Base-by-base conservation (phyloP, 768 basidiomycete species). In the Boletus barrowsii region DNA sequence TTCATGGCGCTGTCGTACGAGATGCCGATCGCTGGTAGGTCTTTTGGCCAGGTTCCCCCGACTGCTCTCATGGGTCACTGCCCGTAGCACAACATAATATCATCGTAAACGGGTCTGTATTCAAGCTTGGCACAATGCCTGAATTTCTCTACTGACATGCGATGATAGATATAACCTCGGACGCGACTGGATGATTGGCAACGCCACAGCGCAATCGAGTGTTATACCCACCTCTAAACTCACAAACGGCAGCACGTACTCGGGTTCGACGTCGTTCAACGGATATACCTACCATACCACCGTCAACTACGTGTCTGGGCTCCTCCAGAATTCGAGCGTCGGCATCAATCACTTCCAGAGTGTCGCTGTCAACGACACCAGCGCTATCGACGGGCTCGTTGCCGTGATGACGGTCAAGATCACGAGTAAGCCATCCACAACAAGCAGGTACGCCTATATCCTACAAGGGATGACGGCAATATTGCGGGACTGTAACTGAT, bases 181-280 rank as follows among this genome's bases (percentile, higher is more conserved):
- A 13, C 86, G 93, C 24, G 93, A 97, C 66, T 88, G 82, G 77
- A 72, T 96, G n/a, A 74, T 95, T 24, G 90, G 88, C 20, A 93
- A 93, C 65, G 85, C 88, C 22, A 93, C 93, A 0, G 66, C 72
- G 20, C 73, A 77, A 45, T 61, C 69, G 10, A 59, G 41, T 4
- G 42, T 68, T 10, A 57, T 71, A 13, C 57, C 68, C 43, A 72
- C 69, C 8, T 18, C 48, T 13, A 45, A 57, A 2, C 45, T 67
- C 24, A 68, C 62, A n/a, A 85, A 88, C 61, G 63, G 68, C 32
- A 78, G 83, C 29, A 81, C 82, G 0, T 92, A 72, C 66, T 75
- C 76, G 1, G 92, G 88, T 1, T 74, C 77, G 15, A 87, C 88
- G 4, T 79, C 84, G 0, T 84, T 70, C 58, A 77, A 67, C 37